Evolutionary conservation across 345 rosid species (phyloP).

Genomic region (Kandelia obovata): DNA sequence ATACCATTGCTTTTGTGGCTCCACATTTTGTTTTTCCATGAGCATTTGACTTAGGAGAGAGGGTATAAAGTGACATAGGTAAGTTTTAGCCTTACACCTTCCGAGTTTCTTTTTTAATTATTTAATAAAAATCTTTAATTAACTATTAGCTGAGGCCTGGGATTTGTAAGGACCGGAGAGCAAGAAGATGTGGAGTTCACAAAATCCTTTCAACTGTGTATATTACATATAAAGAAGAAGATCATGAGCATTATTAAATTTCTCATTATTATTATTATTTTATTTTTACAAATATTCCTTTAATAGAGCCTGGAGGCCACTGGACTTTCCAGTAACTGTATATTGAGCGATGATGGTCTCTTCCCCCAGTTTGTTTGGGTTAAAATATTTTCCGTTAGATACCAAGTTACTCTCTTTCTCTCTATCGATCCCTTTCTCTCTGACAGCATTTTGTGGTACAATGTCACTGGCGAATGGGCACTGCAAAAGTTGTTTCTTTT

Average conservation of each 20-base stretch:
- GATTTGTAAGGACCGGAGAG: conserved; percentile 9
- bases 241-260: conserved; percentile 13
- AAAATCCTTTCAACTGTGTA: conserved; percentile 28
- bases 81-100: not conserved
- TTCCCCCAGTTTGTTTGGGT: conserved; percentile 34
- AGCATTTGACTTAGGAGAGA: conserved; percentile 12
- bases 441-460: conserved; percentile 9
- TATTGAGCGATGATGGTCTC: conserved; percentile 9
- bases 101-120: not conserved
- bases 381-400: not conserved
- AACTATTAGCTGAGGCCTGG: conserved; percentile 26
- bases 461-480: conserved; percentile 22
- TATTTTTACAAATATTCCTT: conserved; percentile 9
- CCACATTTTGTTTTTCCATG: conserved; percentile 19
- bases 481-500: conserved; percentile 11
- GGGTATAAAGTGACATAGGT: not conserved
- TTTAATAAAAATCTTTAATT: too few species aligned
- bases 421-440: conserved; percentile 25
- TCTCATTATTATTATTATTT: conserved; percentile 4
- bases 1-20: conserved; percentile 13
- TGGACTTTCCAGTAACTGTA: conserved; percentile 19
- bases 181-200: conserved; percentile 13
- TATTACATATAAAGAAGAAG: conserved; percentile 16
- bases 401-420: conserved; percentile 5
- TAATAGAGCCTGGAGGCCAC: conserved; percentile 18